A percentile compares a stretch with the other conserved stretches of the same genome.
Evolutionary conservation across 2,329 filamentous ascomycete species (phyloP).

Genomic region (Geoglossum cookeanum): DNA sequence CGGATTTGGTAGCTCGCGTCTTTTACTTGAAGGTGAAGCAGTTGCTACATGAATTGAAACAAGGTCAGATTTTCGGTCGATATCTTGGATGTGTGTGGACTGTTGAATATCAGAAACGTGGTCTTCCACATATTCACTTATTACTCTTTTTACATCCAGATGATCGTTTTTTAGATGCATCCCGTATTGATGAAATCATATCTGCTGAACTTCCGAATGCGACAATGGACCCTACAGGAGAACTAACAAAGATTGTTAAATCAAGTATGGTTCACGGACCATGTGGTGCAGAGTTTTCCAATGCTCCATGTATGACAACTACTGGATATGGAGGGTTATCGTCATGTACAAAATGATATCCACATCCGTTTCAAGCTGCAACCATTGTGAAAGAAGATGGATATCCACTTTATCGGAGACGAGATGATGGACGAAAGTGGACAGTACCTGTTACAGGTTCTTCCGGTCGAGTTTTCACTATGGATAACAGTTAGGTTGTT

Average conservation of each 20-base stretch:
- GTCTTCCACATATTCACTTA: neutral
- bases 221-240: neutral
- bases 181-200: neutral
- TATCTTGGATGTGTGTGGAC: neutral
- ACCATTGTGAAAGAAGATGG: neutral
- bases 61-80: neutral
- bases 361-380: neutral
- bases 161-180: neutral
- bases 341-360: neutral
- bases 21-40: neutral
- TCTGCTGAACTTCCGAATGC: neutral
- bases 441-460: neutral
- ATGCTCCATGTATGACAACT: neutral
- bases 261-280: neutral
- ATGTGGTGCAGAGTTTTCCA: neutral
- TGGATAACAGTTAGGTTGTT: conserved; percentile 5
- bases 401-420: neutral
- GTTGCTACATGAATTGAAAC: neutral
- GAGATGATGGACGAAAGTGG: neutral
- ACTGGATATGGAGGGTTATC: neutral
- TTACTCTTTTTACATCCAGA: neutral
- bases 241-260: neutral
- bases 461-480: neutral
- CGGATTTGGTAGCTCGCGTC: neutral
- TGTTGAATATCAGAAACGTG: neutral